Conservation (phyloP, 768 basidiomycete species). For the Naganishia kalamii region DNA sequence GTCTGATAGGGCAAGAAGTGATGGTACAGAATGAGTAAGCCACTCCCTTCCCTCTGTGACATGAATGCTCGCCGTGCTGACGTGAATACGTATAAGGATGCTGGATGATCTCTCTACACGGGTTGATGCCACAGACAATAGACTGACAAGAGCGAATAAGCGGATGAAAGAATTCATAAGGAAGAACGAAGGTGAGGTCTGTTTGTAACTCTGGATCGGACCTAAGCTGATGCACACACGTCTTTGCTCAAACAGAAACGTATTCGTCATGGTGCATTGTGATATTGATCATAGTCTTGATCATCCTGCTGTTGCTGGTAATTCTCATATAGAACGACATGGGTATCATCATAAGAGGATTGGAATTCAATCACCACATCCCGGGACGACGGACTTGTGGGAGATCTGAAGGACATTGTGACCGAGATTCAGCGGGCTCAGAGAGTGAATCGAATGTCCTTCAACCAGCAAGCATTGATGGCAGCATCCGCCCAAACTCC, state of each 20-base stretch:
- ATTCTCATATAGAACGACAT: slow-evolving; percentile 53
- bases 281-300: slow-evolving; percentile 71
- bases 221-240: not conserved
- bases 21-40: slow-evolving; percentile 80
- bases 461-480: too few relatives aligned
- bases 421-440: too few relatives aligned
- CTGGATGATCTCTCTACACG: slow-evolving; percentile 68
- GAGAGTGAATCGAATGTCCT: too few relatives aligned
- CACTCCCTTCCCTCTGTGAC: not conserved
- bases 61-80: not conserved
- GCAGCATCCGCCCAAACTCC: too few relatives aligned
- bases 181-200: slow-evolving; percentile 66
- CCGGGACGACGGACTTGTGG: too few relatives aligned
- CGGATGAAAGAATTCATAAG: slow-evolving; percentile 72
- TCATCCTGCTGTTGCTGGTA: slow-evolving; percentile 68
- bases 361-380: too few relatives aligned
- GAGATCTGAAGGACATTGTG: too few relatives aligned
- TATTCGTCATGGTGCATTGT: slow-evolving; percentile 86
- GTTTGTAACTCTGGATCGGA: not conserved
- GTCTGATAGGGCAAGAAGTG: slow-evolving; percentile 89
- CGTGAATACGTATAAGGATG: slow-evolving; percentile 54
- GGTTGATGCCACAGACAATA: slow-evolving; percentile 63
- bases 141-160: slow-evolving; percentile 61
- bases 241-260: slow-evolving; percentile 54
- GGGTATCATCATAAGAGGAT: too few relatives aligned